Evolutionary conservation across 345 rosid genomes (phyloP), one percentile per base, ranked within the genome.

Genomic region (Salix exigua): DNA sequence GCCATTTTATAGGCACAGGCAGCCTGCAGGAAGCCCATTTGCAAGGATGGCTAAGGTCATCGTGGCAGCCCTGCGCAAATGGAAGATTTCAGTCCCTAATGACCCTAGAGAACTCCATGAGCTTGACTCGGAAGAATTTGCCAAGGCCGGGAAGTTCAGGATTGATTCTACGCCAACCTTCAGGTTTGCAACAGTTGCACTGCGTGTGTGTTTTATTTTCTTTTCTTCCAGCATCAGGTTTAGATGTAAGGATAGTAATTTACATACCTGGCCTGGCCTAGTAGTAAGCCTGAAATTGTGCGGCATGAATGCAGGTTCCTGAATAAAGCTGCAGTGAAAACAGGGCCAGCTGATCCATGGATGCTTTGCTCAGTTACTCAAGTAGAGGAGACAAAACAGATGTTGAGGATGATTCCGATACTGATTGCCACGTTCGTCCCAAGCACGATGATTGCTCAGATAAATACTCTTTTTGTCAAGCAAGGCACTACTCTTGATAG

Each of bases 381-480:
- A 86, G 98, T 96, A 0, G 99, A 96, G 82, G 99, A 96, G 80
- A 93, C 99, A 17, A 96, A 96, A 63, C 97, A 96, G 75, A 93
- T 92, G 95, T 60, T 96, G 21, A 80, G 91, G 82, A 93, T 96
- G 99, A 82, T 96, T 58, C 98, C 97, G 1, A 85, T 96, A 73
- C 51, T 88, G 82, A 33, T 89, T 31, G 81, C 90, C 26, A 93
- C 96, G 1, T 90, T 96, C 51, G 86, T 96, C 37, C 99, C 98
- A 16, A 91, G 95, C 83, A 87, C 89, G 72, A 91, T 96, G 96
- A 0, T 88, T 2, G 95, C 98, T 58, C 98, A 96, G 68, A 64
- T 82, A 77, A 79, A 83, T 82, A 93, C 99, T 65, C 87, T 96
- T 66, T 96, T 93, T 64, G 84, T 96, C 18, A 93, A 96, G 86